Base-by-base conservation (phyloP, 495 filamentous ascomycete genomes). In the Penicillium canescens region DNA sequence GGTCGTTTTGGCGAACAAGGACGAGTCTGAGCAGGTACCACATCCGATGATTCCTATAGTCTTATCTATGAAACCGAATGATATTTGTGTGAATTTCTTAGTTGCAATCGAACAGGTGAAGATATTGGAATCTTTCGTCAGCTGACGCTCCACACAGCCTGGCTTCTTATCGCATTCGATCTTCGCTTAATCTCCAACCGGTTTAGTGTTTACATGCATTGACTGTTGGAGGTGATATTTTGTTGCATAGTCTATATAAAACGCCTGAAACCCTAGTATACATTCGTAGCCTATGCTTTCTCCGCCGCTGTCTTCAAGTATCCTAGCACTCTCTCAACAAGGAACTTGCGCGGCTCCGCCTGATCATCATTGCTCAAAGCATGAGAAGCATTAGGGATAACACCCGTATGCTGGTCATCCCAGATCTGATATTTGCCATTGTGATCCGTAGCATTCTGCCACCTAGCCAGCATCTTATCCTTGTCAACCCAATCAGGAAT, bases 401-500 rank as follows among this genome's bases (percentile, higher is more conserved):
- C 50, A 1, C 63, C 70, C 48, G 66, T 75, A 11, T 65, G 57
- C 51, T 68, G 46, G 4, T 59, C 47, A 62, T 79, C 70, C 76
- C 76, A 79, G 24, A 73, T 66, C 20, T 56, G 20, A 42, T 55
- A 49, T 12, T 55, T 42, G 6, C 65, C 60, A 28, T 65, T 51
- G 16, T 56, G 61, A 36, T 74, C 55, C 2, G 66, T 63, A 71
- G 88, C 89, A 85, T 59, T 65, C 73, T 45, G 67, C 90, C 90
- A 96, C 50, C 66, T 75, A 23, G 67, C 50, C 38, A 96, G 61
- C 57, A 94, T 65, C 9, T 53, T 75, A 28, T 78, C 64, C 62
- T 88, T 87, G 61, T 95, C 84, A 11, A 92, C 69, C 23, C 39
- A 70, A 8, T 61, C 55, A 0, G 90, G 85, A 21, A 95, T 80